Conservation (phyloP, 2,329 filamentous ascomycete genomes). For the Xenoacremonium recifei region DNA sequence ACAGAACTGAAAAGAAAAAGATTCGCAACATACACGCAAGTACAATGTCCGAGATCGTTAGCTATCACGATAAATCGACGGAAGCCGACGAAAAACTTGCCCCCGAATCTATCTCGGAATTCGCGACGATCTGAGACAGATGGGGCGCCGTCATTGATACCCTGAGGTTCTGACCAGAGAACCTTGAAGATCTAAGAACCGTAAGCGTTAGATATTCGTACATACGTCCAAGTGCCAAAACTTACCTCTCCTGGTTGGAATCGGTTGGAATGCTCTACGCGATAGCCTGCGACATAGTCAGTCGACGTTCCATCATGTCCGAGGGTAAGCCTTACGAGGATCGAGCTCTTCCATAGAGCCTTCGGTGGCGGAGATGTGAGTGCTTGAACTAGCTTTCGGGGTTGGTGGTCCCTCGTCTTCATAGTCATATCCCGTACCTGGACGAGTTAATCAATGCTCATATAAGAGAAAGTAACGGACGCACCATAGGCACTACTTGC, state of each 20-base stretch:
- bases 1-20: background rate
- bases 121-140: slow-evolving; percentile 33
- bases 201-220: too few species aligned
- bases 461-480: too few species aligned
- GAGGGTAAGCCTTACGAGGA: slow-evolving; percentile 30
- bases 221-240: too few species aligned
- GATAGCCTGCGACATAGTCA: slow-evolving; percentile 35
- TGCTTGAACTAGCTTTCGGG: slow-evolving; percentile 11
- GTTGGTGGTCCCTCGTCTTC: slow-evolving; percentile 26
- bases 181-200: slow-evolving; percentile 58
- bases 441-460: too few species aligned
- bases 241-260: slow-evolving; percentile 42
- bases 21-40: slow-evolving; percentile 49
- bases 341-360: slow-evolving; percentile 30
- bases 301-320: background rate
- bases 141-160: slow-evolving; percentile 30
- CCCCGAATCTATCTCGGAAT: slow-evolving; percentile 33
- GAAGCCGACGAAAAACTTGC: slow-evolving; percentile 47
- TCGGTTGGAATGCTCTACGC: slow-evolving; percentile 35
- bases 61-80: slow-evolving; percentile 55
- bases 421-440: slow-evolving; percentile 20
- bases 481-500: slow-evolving; percentile 20
- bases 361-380: slow-evolving; percentile 15
- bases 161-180: slow-evolving; percentile 52
- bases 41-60: slow-evolving; percentile 51